These are phyloP conservation scores for Harringtonia aguacate DNA, from an alignment of 2,329 filamentous ascomycete species.

Conservation along the genomic window DNA sequence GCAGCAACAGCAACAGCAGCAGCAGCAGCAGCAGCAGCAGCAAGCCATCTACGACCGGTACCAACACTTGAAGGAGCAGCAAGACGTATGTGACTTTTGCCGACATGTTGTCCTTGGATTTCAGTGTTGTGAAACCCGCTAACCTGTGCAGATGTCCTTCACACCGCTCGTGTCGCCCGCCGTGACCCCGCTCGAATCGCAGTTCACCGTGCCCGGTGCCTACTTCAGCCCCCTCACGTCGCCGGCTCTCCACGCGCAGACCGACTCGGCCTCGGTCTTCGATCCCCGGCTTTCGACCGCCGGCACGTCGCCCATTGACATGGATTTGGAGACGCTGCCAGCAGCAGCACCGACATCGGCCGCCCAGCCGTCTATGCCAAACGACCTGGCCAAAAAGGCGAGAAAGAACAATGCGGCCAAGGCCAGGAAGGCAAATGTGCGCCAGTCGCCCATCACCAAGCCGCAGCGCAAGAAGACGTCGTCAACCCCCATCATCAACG, in stretches of 20 bases:
- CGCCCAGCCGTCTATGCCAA: not conserved
- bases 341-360: slow-evolving; percentile 17
- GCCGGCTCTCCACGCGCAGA: slow-evolving; percentile 66
- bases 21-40: slow-evolving; percentile 31
- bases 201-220: slow-evolving; percentile 55
- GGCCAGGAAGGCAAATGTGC: slow-evolving; percentile 41
- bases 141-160: slow-evolving; percentile 50
- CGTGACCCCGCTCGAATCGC: slow-evolving; percentile 66
- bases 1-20: slow-evolving; percentile 31
- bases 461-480: slow-evolving; percentile 44
- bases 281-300: slow-evolving; percentile 31
- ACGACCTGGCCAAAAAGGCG: slow-evolving; percentile 38
- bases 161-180: slow-evolving; percentile 77
- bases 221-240: slow-evolving; percentile 81
- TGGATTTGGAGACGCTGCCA: slow-evolving; percentile 37
- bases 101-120: too few relatives aligned
- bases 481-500: slow-evolving; percentile 44
- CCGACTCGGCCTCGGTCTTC: slow-evolving; percentile 34
- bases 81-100: slow-evolving; percentile 40
- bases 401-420: slow-evolving; percentile 42
- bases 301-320: slow-evolving; percentile 42
- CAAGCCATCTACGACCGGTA: slow-evolving; percentile 37
- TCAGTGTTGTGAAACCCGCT: not conserved
- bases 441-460: slow-evolving; percentile 65
- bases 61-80: slow-evolving; percentile 48